Percentiles rank a stretch among this genome's conserved stretches.
Evolutionary conservation across 257 asterid species (phyloP).

Genomic region (Nicotiana otophora): DNA sequence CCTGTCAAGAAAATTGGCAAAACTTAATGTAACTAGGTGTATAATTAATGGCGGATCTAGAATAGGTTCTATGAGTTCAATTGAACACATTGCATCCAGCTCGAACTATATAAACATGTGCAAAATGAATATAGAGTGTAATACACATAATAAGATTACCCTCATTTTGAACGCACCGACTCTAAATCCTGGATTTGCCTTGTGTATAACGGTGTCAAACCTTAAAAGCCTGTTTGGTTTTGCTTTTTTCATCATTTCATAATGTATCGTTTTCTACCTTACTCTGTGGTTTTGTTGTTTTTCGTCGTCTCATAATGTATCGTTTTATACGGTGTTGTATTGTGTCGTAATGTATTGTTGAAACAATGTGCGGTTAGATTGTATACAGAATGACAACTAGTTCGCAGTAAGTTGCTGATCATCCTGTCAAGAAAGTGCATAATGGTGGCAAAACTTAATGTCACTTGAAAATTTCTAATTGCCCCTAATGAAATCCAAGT

Average conservation of each 20-base stretch:
- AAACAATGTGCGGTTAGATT: too few relatives aligned
- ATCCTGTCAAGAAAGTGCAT: too few relatives aligned
- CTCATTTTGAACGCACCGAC: background rate
- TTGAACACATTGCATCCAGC: background rate
- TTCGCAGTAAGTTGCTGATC: too few relatives aligned
- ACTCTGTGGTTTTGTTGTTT: background rate
- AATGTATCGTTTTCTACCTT: background rate
- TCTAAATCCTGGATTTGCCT: background rate
- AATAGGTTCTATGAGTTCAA: background rate
- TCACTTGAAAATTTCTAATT: too few relatives aligned
- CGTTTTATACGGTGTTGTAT: too few relatives aligned
- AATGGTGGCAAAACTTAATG: too few relatives aligned
- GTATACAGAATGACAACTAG: too few relatives aligned
- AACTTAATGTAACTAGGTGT: background rate
- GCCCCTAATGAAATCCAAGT: too few relatives aligned
- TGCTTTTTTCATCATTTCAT: background rate
- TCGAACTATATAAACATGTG: background rate
- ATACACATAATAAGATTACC: background rate
- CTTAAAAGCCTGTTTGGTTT: background rate
- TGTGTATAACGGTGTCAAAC: background rate
- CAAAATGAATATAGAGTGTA: background rate
- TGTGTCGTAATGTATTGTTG: too few relatives aligned
- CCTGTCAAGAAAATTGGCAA: slow-evolving; percentile 7
- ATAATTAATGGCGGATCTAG: background rate
- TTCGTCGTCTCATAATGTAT: background rate